phyloP scores from a whole-genome alignment of 2,329 filamentous ascomycete genomes.

The Cladosporium sp. region DNA sequence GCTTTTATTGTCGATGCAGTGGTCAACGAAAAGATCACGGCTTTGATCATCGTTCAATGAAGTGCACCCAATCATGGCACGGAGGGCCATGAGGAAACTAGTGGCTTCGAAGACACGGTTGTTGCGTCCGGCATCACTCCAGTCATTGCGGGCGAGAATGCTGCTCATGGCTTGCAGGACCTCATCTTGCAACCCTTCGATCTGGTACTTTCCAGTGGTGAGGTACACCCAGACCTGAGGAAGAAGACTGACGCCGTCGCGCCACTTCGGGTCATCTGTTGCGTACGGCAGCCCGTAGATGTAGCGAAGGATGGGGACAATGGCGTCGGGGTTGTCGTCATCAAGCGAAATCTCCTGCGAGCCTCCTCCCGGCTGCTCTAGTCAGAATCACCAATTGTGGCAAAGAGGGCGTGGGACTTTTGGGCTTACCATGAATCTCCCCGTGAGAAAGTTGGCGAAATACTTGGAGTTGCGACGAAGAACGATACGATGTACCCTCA shows the following conservation, averaged over 20 bases:
- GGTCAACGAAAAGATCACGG: not conserved
- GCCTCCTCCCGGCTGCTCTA: too few species aligned
- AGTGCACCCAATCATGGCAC: not conserved
- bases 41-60: not conserved
- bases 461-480: too few species aligned
- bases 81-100: not conserved
- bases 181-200: not conserved
- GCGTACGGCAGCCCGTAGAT: conserved; percentile 48
- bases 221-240: not conserved
- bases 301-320: not conserved
- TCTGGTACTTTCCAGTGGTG: not conserved
- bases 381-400: too few species aligned
- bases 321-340: not conserved
- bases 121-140: too few species aligned
- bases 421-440: too few species aligned
- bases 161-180: not conserved
- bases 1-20: too few species aligned
- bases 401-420: too few species aligned
- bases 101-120: not conserved
- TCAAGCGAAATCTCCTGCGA: not conserved
- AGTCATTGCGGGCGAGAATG: not conserved
- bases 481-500: too few species aligned
- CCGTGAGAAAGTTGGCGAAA: too few species aligned
- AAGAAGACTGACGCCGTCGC: not conserved
- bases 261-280: not conserved